Percentiles rank a stretch among this genome's conserved stretches.
These are phyloP conservation scores for Spizellomyces punctatus DNA, from an alignment of 192 early-diverging fungal species.

Conservation along the genomic window DNA sequence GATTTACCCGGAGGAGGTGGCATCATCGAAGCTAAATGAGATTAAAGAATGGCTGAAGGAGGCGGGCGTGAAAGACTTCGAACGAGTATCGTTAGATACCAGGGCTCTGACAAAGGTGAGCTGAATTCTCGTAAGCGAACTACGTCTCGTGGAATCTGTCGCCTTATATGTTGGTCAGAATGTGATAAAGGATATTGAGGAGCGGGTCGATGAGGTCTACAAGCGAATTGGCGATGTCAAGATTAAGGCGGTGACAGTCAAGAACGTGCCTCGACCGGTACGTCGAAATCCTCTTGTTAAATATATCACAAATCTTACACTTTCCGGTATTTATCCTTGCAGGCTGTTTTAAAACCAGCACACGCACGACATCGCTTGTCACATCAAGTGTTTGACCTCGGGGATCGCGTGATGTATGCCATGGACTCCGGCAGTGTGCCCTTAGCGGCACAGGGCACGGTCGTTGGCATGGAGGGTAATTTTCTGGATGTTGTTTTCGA, in stretches of 20 bases:
- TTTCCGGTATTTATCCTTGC: not conserved
- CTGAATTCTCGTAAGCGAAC: too few species aligned
- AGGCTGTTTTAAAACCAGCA: constrained; percentile 77
- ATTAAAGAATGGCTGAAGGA: constrained; percentile 70
- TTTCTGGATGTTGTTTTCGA: constrained; percentile 90
- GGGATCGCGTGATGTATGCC: constrained; percentile 84
- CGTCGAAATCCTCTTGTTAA: too few species aligned
- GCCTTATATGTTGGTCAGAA: not conserved
- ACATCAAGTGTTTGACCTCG: constrained; percentile 78
- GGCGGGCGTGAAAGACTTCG: constrained; percentile 64
- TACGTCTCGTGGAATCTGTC: constrained; percentile 32
- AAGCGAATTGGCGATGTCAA: constrained; percentile 21
- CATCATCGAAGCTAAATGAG: constrained; percentile 46
- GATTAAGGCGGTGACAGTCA: constrained; percentile 41
- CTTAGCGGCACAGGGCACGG: constrained; percentile 78
- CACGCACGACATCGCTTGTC: constrained; percentile 72
- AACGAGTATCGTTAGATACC: constrained; percentile 62
- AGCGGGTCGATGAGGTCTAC: constrained; percentile 50
- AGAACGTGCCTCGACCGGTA: constrained; percentile 43
- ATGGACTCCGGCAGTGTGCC: constrained; percentile 74
- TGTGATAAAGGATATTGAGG: constrained; percentile 63
- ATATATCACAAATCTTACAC: too few species aligned
- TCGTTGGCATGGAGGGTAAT: constrained; percentile 77
- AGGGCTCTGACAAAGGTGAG: constrained; percentile 60
- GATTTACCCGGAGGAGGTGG: constrained; percentile 55